These are phyloP conservation scores for Sarcodon sp. DNA, from an alignment of 768 basidiomycete species.

Conservation along the genomic window DNA sequence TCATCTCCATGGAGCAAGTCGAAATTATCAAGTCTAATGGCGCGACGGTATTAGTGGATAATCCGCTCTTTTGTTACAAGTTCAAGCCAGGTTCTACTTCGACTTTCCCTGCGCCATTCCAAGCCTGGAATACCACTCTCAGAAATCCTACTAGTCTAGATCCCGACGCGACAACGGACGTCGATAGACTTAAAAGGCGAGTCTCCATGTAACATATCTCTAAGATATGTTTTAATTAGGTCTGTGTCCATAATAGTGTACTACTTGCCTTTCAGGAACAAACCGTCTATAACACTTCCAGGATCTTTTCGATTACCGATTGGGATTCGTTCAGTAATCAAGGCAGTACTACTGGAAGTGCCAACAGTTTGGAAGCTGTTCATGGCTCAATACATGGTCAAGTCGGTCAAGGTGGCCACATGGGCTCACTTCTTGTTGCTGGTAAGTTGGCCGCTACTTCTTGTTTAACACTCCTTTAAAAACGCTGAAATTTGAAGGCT, in stretches of 20 bases:
- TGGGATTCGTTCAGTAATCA: conserved; percentile 39
- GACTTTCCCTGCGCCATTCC: conserved; percentile 7
- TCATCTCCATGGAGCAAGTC: conserved; percentile 3
- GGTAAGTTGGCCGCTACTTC: conserved; percentile 12
- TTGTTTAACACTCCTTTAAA: not conserved
- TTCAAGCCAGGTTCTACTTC: conserved; percentile 3
- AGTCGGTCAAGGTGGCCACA: conserved; percentile 26
- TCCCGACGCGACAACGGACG: conserved; percentile 3
- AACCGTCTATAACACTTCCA: too few relatives aligned
- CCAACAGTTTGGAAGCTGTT: conserved; percentile 36
- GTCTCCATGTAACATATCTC: not conserved
- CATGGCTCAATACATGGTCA: conserved; percentile 31
- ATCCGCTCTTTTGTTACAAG: conserved; percentile 6
- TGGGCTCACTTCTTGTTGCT: conserved; percentile 25
- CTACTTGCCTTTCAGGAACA: too few relatives aligned
- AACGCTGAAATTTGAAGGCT: conserved; percentile 15
- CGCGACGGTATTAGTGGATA: conserved; percentile 1
- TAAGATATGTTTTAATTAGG: too few relatives aligned
- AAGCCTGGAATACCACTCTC: conserved; percentile 6
- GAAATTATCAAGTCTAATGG: conserved; percentile 5
- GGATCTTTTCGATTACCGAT: too few relatives aligned
- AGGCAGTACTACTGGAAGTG: conserved; percentile 21
- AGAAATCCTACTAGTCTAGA: conserved; percentile 5
- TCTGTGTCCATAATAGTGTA: not conserved
- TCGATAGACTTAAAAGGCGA: conserved; percentile 3